Conservation (phyloP, 345 rosid species). For the Arabis alpina region DNA sequence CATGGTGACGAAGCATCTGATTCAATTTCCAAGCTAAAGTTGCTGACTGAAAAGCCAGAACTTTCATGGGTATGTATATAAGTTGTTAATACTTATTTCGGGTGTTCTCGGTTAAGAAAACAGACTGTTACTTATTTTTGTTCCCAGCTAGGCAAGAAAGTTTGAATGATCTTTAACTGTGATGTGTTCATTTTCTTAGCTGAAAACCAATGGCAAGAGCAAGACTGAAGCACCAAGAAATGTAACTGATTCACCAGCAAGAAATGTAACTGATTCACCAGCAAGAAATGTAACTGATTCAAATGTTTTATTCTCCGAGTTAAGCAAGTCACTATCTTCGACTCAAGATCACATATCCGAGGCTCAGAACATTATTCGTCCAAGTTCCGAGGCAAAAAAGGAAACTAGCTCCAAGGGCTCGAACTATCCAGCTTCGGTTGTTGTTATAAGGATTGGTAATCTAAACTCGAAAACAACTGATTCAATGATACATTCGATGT, state of each 20-base stretch:
- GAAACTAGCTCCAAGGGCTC: background rate
- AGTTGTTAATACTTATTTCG: background rate
- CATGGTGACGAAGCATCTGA: slow-evolving; percentile 23
- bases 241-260: slow-evolving; percentile 13
- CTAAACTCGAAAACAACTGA: slow-evolving; percentile 32
- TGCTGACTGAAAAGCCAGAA: slow-evolving; percentile 37
- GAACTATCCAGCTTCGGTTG: background rate
- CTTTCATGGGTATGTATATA: slow-evolving; percentile 27
- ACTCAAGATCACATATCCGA: background rate
- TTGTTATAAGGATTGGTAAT: slow-evolving; percentile 29
- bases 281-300: slow-evolving; percentile 12
- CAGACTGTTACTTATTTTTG: background rate
- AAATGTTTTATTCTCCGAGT: background rate
- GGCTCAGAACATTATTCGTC: slow-evolving; percentile 8
- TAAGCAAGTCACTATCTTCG: background rate
- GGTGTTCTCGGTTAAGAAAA: background rate
- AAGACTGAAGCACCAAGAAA: background rate
- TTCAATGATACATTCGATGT: slow-evolving; percentile 24
- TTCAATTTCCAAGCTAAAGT: slow-evolving; percentile 18
- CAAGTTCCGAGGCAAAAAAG: background rate
- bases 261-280: slow-evolving; percentile 2
- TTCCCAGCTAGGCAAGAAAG: background rate
- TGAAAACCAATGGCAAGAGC: slow-evolving; percentile 19
- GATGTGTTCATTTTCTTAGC: background rate
- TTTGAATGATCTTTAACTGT: background rate